Evolutionary conservation across 371 early-diverging fungal genomes (phyloP), one percentile per base, ranked within the genome.

Genomic region (Circinella umbellata): DNA sequence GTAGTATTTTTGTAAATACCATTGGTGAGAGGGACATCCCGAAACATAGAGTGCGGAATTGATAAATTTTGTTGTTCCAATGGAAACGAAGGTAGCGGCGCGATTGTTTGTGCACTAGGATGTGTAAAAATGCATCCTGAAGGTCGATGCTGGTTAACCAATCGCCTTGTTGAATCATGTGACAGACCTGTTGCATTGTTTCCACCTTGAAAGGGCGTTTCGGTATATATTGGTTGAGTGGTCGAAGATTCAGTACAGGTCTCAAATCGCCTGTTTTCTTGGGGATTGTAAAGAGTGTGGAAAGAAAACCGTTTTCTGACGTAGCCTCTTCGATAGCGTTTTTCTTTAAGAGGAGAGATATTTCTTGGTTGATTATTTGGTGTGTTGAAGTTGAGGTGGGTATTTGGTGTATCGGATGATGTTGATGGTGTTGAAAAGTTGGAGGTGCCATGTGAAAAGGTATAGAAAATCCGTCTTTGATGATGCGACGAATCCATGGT

Each of bases 1-100:
- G 34, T 34, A 73, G 57, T 4, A 79, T 18, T 60, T 77, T 76
- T 57, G 80, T 80, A 67, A 80, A 83, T 7, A 79, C 62, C 57
- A 67, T 68, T 4, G 80, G 82, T 18, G 68, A 61, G 0, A 72
- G 48, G n/a, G 74, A 76, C 1, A 82, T 74, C 4, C 81, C 79
- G 60, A 80, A 80, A 0, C 72, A 74, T 1, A 77, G 74, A 1
- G 68, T 65, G 15, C 72, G 20, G 63, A 75, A 77, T 57, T 74
- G 80, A 68, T 66, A 80, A 0, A 61, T 42, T 3, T 55, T 14
- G 18, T 61, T 69, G 35, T 61, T 42, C 78, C 76, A 78, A 13
- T 20, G 8, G 35, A 81, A 76, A 0, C 68, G 78, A 0, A 79
- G 64, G 8, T 68, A 77, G 8, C 63, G 67, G n/a, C 76, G 69